Percentiles rank a stretch among this genome's conserved stretches.
phyloP scores from a whole-genome alignment of 495 filamentous ascomycete species.

The Diplogelasinospora grovesii region DNA sequence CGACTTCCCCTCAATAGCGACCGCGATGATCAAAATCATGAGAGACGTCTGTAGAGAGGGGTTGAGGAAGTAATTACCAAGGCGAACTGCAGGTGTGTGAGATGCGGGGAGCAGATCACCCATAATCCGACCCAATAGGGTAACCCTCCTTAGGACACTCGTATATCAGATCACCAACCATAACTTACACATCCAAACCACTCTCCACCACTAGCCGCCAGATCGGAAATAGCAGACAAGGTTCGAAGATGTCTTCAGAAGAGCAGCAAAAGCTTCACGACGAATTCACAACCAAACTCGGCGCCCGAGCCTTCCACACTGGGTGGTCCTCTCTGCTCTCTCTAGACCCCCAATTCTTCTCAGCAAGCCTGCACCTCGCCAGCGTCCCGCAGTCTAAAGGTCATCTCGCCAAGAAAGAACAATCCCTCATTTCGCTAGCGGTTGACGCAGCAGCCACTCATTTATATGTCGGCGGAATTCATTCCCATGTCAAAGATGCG shows the following conservation, averaged over 20 bases:
- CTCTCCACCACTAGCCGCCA: too few relatives aligned
- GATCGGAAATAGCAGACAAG: not conserved
- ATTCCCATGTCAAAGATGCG: conserved; percentile 23
- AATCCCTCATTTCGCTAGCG: conserved; percentile 32
- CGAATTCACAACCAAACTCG: conserved; percentile 14
- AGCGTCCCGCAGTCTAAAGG: conserved; percentile 20
- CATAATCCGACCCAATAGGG: too few relatives aligned
- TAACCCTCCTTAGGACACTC: too few relatives aligned
- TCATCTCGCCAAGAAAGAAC: conserved; percentile 32
- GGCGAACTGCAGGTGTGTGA: too few relatives aligned
- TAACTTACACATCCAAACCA: too few relatives aligned
- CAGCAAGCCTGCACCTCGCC: conserved; percentile 24
- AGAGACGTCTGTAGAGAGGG: too few relatives aligned
- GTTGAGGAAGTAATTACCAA: too few relatives aligned
- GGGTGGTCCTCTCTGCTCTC: conserved; percentile 27
- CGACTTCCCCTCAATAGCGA: too few relatives aligned
- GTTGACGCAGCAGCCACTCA: conserved; percentile 34
- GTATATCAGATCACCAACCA: too few relatives aligned
- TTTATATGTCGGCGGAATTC: conserved; percentile 33
- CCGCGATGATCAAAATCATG: too few relatives aligned
- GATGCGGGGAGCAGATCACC: too few relatives aligned
- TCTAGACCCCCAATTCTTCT: conserved; percentile 27
- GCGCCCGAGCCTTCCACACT: conserved; percentile 14
- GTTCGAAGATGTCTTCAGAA: conserved; percentile 11
- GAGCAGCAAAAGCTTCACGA: conserved; percentile 7